Evolutionary conservation across 306 rosid species (phyloP).

Genomic region (Carpinus viminea): DNA sequence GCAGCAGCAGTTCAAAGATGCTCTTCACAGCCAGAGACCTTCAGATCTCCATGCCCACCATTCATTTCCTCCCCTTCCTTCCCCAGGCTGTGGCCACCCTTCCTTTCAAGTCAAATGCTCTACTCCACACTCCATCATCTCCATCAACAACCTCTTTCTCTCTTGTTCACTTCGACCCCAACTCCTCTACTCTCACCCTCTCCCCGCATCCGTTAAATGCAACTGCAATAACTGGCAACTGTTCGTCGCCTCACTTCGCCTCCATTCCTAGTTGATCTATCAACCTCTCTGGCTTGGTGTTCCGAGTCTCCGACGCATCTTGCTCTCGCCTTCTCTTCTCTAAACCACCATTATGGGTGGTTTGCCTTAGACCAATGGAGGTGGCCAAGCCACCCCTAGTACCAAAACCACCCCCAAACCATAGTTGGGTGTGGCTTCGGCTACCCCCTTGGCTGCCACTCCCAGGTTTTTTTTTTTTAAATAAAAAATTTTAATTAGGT

Average conservation of each 20-base stretch:
- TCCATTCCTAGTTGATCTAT: constrained; percentile 56
- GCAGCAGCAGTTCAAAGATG: constrained; percentile 31
- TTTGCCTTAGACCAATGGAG: too few species aligned
- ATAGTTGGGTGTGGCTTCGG: too few species aligned
- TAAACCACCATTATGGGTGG: too few species aligned
- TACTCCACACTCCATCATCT: constrained; percentile 46
- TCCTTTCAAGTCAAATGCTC: constrained; percentile 70
- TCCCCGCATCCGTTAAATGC: constrained; percentile 38
- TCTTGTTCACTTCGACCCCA: constrained; percentile 53
- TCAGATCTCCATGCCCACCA: constrained; percentile 52
- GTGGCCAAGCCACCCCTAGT: too few species aligned
- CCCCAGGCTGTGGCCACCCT: constrained; percentile 93
- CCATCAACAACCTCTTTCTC: constrained; percentile 72
- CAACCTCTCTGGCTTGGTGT: constrained; percentile 64
- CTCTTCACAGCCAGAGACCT: constrained; percentile 14
- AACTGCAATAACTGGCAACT: background rate
- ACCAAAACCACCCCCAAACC: too few species aligned
- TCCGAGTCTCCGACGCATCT: constrained; percentile 51
- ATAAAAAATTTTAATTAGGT: too few species aligned
- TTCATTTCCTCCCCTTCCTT: constrained; percentile 52
- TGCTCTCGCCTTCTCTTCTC: constrained; percentile 70
- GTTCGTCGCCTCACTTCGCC: constrained; percentile 30
- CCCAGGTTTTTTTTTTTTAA: too few species aligned
- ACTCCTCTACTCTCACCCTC: constrained; percentile 56
- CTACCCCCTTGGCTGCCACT: too few species aligned